Base-by-base conservation (phyloP, 176 grass and related monocot genomes). In the Ampelocalamus luodianensis region DNA sequence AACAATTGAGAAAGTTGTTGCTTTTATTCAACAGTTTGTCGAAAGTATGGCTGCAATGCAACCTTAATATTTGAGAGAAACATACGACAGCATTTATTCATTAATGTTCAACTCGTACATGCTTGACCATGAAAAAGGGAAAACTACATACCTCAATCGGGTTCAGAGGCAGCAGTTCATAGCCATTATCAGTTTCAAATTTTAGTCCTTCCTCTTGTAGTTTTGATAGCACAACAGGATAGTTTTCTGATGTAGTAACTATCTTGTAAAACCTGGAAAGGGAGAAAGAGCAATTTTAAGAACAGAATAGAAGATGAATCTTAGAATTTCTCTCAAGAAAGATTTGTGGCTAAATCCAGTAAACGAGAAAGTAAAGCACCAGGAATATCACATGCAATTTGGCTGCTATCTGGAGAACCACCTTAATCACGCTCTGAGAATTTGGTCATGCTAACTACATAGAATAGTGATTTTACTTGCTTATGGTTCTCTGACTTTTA, bases 201-300 rank as follows among this genome's bases (percentile, higher is more conserved):
- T 79, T 85, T 71, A 98, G 42, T 76, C 90, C 96, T 92, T 98
- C 93, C 66, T 98, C 96, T 84, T 82, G 78, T 81, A 98, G 86
- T 82, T 98, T 98, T 3, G 89, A 92, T 49, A 98, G 63, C 78
- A 98, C 74, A 7, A 82, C 73, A 70, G 84, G 82, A 76, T 96
- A 98, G 85, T 93, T 90, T 84, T 98, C 93, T 61, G 91, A 88
- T 88, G 93, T 88, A 88, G 96, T 94, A 83, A 98, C 79, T 83
- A 98, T 94, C 88, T 98, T 98, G 85, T 96, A 96, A 76, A 87
- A 95, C 42, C 93, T 98, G 76, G 44, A 85, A 76, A 91, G 20
- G 68, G 43, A 55, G 45, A 88, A 18, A 37, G 51, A 51, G 36
- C 26, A 74, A n/a, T 15, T 87, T 48, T 66, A 54, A 77, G 50